phyloP scores from a whole-genome alignment of 2,329 filamentous ascomycete genomes.

The Epichloe sibirici region DNA sequence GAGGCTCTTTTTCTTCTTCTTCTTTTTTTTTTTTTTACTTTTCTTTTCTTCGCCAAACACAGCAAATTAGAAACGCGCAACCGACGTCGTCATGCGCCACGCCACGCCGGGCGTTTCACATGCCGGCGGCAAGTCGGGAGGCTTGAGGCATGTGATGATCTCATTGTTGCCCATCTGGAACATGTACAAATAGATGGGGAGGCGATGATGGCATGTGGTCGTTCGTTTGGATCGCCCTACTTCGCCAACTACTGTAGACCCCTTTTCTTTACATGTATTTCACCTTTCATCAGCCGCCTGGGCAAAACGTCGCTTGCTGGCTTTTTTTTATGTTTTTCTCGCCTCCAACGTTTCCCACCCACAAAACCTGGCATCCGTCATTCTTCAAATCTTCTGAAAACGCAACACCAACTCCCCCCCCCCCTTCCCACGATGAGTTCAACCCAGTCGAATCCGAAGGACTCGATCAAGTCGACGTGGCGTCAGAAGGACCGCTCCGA shows the following conservation, averaged over 20 bases:
- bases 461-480: slow-evolving; percentile 8
- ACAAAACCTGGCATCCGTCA: too few relatives aligned
- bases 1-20: background rate
- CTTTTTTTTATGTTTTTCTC: too few relatives aligned
- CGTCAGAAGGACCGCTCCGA: slow-evolving; percentile 5
- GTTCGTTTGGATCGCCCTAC: too few relatives aligned
- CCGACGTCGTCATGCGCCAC: background rate
- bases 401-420: too few relatives aligned
- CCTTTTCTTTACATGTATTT: too few relatives aligned
- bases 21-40: too few relatives aligned
- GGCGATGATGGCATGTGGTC: background rate
- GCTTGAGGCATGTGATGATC: background rate
- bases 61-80: background rate
- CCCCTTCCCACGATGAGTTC: background rate
- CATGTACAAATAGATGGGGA: background rate
- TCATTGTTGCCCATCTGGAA: background rate
- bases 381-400: too few relatives aligned
- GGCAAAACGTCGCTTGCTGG: too few relatives aligned
- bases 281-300: too few relatives aligned
- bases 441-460: background rate
- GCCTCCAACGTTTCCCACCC: too few relatives aligned
- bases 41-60: background rate
- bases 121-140: background rate
- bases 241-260: too few relatives aligned
- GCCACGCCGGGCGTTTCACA: background rate